Evolutionary conservation across 2,329 filamentous ascomycete genomes (phyloP), one percentile per base, ranked within the genome.

Genomic region (Volutella citrinella): DNA sequence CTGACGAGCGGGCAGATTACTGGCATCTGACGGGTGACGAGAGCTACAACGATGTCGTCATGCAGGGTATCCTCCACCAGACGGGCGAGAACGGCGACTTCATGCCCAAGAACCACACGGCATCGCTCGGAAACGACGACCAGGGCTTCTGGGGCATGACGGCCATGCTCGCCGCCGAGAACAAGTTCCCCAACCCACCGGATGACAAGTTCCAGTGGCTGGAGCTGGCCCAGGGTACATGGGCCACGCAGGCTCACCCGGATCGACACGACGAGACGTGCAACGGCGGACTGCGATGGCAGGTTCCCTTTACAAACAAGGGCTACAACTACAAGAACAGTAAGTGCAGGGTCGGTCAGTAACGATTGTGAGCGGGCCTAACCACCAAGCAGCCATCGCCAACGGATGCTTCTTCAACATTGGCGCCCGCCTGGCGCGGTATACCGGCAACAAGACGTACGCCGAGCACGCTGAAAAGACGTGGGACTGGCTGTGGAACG

Each of bases 261-360:
- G 72, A 82, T 26, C 84, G 86, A 65, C 82, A 88, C 52, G 74
- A 70, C 6, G 57, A 69, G 1, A 69, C 68, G 3, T 90, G 86
- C 50, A 68, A 70, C 15, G 85, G 85, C 45, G 86, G 85, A 9
- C 54, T 90, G 48, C 70, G 84, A 49, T 88, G 84, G 84, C 86
- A 93, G 65, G 84, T 91, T 40, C 86, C 80, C 36, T 67, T 76
- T 2, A 81, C 82, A 46, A 88, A 90, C 54, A 72, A 69, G 19
- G 87, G 87, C 16, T 93, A 86, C 58, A 74, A 81, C 52, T 89
- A 90, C 69, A 93, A 82, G 59, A 82, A 82, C 53, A 72, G 68
- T 71, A n/a, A n/a, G n/a, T n/a, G n/a, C n/a, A n/a, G n/a, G n/a
- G n/a, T n/a, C n/a, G n/a, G n/a, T n/a, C n/a, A n/a, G n/a, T n/a